Evolutionary conservation across 805 yeast genomes (phyloP), one percentile per base, ranked within the genome.

Genomic region (Yarrowia keelungensis): DNA sequence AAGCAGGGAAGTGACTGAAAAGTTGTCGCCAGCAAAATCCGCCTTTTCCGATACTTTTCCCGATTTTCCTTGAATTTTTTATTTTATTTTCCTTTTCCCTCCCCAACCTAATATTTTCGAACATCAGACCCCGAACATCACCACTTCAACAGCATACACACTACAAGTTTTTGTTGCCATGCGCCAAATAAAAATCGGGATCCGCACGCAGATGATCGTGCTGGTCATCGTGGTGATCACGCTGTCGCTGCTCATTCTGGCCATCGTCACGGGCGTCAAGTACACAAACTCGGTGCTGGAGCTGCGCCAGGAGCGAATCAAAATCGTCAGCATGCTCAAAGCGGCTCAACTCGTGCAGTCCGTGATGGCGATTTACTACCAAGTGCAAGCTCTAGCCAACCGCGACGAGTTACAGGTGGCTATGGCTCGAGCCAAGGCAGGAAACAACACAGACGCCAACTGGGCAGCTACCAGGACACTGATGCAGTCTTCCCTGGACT

Each of bases 261-360:
- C 94, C 8, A 80, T 90, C 42, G 89, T 88, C 36, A 86, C 93
- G 11, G 95, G 90, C 14, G 70, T 73, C 53, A 72, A 69, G 58
- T 73, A 75, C 43, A 68, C 74, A 22, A 77, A 81, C 22, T 89
- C 86, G 71, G 85, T 88, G 70, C 83, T 86, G 39, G 78, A 83
- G 58, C 77, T 90, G 53, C 82, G 96, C 73, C 86, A 88, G 0
- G 92, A 90, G 71, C 84, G 92, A 69, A 79, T 92, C 35, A 85
- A 85, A 73, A 91, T 91, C 53, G 90, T 92, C 22, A 90, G 97
- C 1, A 90, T 90, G 76, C 80, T 92, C 69, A 92, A 91, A 76
- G 86, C 94, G 0, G 85, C 93, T 0, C 97, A 92, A 76, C 81
- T 92, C 22, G 84, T 83, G 68, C 97, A 91, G 77, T 84, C 86